Evolutionary conservation across 1,139 yeast species (phyloP).

Genomic region (Arxiozyma bovina): DNA sequence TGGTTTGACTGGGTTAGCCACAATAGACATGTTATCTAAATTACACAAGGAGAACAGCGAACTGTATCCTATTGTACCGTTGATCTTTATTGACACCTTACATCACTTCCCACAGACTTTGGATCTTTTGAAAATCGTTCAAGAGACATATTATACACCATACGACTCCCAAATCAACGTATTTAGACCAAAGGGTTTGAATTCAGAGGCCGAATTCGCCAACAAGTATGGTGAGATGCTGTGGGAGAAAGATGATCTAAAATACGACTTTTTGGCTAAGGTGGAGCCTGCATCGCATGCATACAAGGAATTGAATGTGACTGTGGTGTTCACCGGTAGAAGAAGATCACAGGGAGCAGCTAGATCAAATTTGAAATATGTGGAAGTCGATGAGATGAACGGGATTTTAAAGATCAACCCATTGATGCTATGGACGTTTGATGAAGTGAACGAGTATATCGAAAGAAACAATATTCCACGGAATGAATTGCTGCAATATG

Average conservation of each 20-base stretch:
- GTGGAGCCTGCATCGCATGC: constrained; percentile 92
- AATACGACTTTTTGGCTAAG: constrained; percentile 79
- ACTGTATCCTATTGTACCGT: constrained; percentile 40
- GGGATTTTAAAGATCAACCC: constrained; percentile 84
- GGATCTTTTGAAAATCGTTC: constrained; percentile 56
- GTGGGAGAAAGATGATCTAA: constrained; percentile 77
- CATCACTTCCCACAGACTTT: constrained; percentile 91
- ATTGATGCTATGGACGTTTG: constrained; percentile 73
- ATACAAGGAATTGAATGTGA: constrained; percentile 57
- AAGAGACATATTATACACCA: constrained; percentile 40
- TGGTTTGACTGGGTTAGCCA: constrained; percentile 86
- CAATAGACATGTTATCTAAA: constrained; percentile 73
- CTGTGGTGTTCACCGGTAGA: constrained; percentile 88
- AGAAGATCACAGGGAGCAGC: constrained; percentile 86
- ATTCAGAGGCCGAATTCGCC: constrained; percentile 57
- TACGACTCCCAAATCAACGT: constrained; percentile 42
- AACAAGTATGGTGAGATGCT: constrained; percentile 59
- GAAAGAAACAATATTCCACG: constrained; percentile 70
- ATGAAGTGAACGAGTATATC: constrained; percentile 61
- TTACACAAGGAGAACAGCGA: constrained; percentile 27
- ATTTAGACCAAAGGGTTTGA: constrained; percentile 54
- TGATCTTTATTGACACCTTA: constrained; percentile 81
- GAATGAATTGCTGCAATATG: constrained; percentile 73
- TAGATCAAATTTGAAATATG: constrained; percentile 60
- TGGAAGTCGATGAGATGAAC: constrained; percentile 64